Evolutionary conservation across 352 stramenopile species (phyloP).

Genomic region (Pythium dissimile): DNA sequence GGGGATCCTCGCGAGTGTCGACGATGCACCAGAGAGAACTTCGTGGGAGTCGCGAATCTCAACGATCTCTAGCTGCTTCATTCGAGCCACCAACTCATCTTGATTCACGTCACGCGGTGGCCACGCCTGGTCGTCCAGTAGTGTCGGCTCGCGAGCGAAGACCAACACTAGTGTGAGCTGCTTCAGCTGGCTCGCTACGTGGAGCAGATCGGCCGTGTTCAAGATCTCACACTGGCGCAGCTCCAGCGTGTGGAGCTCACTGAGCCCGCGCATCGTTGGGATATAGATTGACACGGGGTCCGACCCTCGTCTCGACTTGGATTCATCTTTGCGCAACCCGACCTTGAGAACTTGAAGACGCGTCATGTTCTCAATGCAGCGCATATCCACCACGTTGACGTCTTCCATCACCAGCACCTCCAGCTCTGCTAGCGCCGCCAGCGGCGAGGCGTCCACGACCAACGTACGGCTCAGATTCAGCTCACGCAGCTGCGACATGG

Average conservation of each 20-base stretch:
- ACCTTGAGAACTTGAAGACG: background rate
- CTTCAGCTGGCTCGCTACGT: background rate
- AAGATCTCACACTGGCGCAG: background rate
- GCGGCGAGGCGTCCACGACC: background rate
- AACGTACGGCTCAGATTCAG: background rate
- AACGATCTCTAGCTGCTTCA: background rate
- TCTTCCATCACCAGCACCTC: background rate
- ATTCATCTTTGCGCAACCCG: background rate
- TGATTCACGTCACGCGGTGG: background rate
- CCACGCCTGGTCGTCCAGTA: background rate
- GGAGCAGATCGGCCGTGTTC: background rate
- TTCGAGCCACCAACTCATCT: background rate
- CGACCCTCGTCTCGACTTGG: background rate
- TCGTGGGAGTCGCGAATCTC: background rate
- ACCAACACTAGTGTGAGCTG: background rate
- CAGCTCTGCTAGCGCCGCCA: background rate
- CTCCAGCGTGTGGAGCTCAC: background rate
- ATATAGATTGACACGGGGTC: background rate
- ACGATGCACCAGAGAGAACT: background rate
- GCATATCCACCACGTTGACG: background rate
- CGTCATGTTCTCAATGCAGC: background rate
- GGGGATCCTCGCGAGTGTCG: background rate
- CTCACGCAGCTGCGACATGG: slow-evolving; percentile 5
- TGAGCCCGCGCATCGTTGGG: background rate
- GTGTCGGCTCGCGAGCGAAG: background rate